Evolutionary conservation across 345 rosid species (phyloP), one percentile per base, ranked within the genome.

Genomic region (Turnera subulata): DNA sequence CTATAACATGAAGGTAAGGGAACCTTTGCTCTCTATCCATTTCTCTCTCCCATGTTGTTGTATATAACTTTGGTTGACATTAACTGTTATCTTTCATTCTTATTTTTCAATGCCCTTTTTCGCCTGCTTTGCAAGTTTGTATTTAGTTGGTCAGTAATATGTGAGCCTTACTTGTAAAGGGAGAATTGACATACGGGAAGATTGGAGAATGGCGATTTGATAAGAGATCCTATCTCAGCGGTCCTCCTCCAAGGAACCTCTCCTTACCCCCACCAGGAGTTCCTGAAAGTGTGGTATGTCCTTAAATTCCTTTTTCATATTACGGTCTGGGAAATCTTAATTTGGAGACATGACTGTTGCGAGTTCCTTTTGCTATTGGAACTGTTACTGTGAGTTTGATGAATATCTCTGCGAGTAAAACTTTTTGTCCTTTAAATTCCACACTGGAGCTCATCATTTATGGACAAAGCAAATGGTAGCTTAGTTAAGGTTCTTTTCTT

Each of bases 241-340:
- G 91, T 53, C 89, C 96, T 65, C 95, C 84, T 1, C 91, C 89
- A 0, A 81, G 64, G 78, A 92, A 92, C 70, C 76, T 89, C 40
- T 25, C 93, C 16, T 58, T 86, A 80, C 96, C 98, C 20, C 98
- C 98, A 66, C 91, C 69, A 6, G 93, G 95, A 62, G 98, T 78
- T 62, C 91, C 98, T 9, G 96, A 92, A 78, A 89, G 95, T 74
- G 96, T 92, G 93, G 98, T 92, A 86, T 39, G 96, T 68, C 14
- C 1, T 65, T 42, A 26, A 19, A 35, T 37, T 40, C 16, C 54
- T 39, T 54, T 18, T 16, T 55, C 47, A 9, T n/a, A 16, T 7
- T 26, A 7, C 15, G 11, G n/a, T 20, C 40, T 49, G 14, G 37
- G 26, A 68, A 48, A 57, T 40, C 55, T 53, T 43, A 33, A 29